These are phyloP conservation scores for Aspergillus melleus DNA, from an alignment of 2,329 filamentous ascomycete genomes.

Conservation along the genomic window DNA sequence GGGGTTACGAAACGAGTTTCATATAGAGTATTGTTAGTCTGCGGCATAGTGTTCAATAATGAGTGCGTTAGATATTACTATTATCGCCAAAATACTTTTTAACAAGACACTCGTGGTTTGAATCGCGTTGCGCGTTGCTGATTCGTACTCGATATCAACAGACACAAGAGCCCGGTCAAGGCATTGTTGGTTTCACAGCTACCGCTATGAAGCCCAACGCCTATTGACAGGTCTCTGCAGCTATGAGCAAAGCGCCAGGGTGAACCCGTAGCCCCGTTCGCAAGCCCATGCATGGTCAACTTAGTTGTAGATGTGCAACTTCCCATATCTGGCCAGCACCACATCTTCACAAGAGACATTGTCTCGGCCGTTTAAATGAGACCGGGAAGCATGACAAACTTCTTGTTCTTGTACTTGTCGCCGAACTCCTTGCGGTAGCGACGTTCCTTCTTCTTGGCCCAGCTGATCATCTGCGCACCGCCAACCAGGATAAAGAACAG, in stretches of 20 bases:
- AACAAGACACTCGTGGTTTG: background rate
- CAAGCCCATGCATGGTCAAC: background rate
- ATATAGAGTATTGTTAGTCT: constrained; percentile 1
- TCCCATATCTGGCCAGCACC: background rate
- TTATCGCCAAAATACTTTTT: background rate
- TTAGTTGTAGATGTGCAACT: background rate
- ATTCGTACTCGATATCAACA: background rate
- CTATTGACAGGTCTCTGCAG: background rate
- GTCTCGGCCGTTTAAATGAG: constrained; percentile 55
- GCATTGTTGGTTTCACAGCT: background rate
- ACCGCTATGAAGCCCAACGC: background rate
- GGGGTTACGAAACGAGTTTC: background rate
- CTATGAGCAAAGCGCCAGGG: background rate
- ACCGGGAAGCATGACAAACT: constrained; percentile 76
- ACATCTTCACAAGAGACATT: constrained; percentile 6
- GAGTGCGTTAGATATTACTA: background rate
- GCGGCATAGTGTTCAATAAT: background rate
- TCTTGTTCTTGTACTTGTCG: constrained; percentile 94
- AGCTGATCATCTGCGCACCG: constrained; percentile 75
- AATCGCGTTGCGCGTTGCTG: background rate
- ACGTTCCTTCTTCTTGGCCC: constrained; percentile 90
- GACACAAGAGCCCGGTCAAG: background rate
- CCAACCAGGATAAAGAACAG: constrained; percentile 74
- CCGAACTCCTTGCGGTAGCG: constrained; percentile 89
- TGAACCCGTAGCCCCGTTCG: background rate